Conservation (phyloP, 169 alveolate genomes). For the Cryptosporidium canis region DNA sequence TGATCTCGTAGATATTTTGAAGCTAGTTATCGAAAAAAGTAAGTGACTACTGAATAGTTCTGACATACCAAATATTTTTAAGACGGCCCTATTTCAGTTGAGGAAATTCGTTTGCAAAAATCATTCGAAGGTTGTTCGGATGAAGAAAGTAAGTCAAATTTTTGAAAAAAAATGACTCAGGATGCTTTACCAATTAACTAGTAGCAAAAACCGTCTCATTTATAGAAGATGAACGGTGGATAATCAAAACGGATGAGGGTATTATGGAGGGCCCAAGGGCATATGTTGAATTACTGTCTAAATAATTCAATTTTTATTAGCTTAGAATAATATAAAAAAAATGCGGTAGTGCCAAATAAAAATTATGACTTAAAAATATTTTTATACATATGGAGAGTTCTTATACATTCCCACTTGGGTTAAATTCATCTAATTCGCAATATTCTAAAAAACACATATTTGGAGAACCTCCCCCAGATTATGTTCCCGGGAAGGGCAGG, state of each 20-base stretch:
- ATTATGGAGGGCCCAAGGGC: slow-evolving; percentile 64
- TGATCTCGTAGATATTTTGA: background rate
- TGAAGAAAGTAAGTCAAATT: slow-evolving; percentile 24
- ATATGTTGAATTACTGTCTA: slow-evolving; percentile 15
- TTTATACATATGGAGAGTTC: background rate
- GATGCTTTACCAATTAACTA: background rate
- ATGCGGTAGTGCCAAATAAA: background rate
- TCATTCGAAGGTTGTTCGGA: background rate
- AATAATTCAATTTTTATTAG: background rate
- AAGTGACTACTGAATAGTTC: background rate
- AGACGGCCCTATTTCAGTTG: slow-evolving; percentile 30
- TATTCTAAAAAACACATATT: slow-evolving; percentile 72
- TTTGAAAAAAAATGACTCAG: background rate
- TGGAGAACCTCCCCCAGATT: slow-evolving; percentile 97
- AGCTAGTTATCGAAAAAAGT: slow-evolving; percentile 15
- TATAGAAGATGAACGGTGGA: slow-evolving; percentile 48
- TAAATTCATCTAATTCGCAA: background rate
- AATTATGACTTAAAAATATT: background rate
- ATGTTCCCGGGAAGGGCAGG: slow-evolving; percentile 96
- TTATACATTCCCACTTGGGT: slow-evolving; percentile 16
- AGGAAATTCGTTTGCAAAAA: background rate
- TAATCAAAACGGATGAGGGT: slow-evolving; percentile 1
- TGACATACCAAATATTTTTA: background rate
- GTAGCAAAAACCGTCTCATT: slow-evolving; percentile 12
- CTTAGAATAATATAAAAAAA: background rate